Conservation (phyloP, 495 filamentous ascomycete genomes). For the Apodospora peruviana region DNA sequence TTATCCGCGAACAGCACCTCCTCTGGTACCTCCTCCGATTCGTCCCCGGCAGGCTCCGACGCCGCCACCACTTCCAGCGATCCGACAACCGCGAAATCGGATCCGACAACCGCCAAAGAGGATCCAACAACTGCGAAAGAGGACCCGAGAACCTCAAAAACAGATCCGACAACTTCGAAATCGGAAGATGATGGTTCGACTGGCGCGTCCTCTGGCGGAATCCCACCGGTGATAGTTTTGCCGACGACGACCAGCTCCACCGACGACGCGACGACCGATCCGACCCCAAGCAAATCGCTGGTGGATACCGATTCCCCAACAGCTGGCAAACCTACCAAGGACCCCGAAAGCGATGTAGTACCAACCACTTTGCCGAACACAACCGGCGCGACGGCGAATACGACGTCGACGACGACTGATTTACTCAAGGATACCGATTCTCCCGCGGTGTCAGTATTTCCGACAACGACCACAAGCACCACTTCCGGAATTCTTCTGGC, state of each 20-base stretch:
- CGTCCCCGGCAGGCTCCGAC: not conserved
- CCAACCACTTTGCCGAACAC: too few species aligned
- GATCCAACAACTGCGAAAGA: not conserved
- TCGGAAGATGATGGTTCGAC: too few species aligned
- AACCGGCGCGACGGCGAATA: not conserved
- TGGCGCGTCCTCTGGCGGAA: not conserved
- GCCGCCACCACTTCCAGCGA: not conserved
- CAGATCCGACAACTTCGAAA: not conserved
- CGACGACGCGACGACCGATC: not conserved
- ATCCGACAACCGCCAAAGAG: not conserved
- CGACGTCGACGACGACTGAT: not conserved
- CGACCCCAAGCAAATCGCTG: not conserved
- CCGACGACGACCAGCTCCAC: not conserved
- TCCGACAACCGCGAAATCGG: not conserved
- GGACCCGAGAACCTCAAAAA: not conserved
- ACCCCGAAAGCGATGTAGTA: not conserved
- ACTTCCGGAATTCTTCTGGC: slow-evolving; percentile 28
- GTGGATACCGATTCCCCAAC: too few species aligned
- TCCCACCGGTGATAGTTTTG: not conserved
- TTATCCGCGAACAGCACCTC: not conserved
- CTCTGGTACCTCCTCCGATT: slow-evolving; percentile 1
- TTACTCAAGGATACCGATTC: not conserved
- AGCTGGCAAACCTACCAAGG: too few species aligned
- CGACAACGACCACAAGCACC: slow-evolving; percentile 12
- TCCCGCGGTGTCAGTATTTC: slow-evolving; percentile 1